Evolutionary conservation across 2,329 filamentous ascomycete species (phyloP).

Genomic region (Neoarthrinium moseri): DNA sequence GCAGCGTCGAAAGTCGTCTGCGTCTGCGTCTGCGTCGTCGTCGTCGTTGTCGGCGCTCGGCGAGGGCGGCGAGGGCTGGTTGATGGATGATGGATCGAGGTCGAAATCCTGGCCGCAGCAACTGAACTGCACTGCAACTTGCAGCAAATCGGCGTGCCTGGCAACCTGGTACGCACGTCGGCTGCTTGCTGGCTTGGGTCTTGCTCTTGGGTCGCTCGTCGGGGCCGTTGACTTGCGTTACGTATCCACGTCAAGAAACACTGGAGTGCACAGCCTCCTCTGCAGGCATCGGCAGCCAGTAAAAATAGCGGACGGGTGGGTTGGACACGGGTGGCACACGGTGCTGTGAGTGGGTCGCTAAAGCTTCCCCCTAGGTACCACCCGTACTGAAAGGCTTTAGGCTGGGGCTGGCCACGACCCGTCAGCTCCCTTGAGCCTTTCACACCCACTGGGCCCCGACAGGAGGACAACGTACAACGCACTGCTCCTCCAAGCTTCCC

Average conservation of each 20-base stretch:
- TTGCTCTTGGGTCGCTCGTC: not conserved
- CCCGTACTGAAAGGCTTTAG: too few relatives aligned
- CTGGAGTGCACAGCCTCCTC: conserved; percentile 6
- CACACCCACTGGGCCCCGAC: too few relatives aligned
- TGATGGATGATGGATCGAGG: not conserved
- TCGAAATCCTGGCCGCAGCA: not conserved
- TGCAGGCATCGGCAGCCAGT: conserved; percentile 4
- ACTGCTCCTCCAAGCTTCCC: too few relatives aligned
- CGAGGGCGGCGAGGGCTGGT: too few relatives aligned
- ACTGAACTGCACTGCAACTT: not conserved
- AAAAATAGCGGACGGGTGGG: conserved; percentile 6
- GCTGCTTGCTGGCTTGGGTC: not conserved
- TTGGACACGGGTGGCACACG: not conserved
- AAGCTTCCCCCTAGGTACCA: too few relatives aligned
- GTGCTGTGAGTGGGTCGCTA: conserved; percentile 3
- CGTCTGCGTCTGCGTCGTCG: too few relatives aligned
- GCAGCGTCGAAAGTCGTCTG: too few relatives aligned
- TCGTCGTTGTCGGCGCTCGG: not conserved
- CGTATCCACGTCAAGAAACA: conserved; percentile 4
- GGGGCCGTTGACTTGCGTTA: too few relatives aligned
- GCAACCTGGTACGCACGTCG: too few relatives aligned
- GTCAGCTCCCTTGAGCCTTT: too few relatives aligned
- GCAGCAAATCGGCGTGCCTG: not conserved
- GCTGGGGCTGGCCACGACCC: too few relatives aligned
- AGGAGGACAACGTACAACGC: too few relatives aligned